Conservation (phyloP, 805 yeast species). For the Ogataea zsoltii region DNA sequence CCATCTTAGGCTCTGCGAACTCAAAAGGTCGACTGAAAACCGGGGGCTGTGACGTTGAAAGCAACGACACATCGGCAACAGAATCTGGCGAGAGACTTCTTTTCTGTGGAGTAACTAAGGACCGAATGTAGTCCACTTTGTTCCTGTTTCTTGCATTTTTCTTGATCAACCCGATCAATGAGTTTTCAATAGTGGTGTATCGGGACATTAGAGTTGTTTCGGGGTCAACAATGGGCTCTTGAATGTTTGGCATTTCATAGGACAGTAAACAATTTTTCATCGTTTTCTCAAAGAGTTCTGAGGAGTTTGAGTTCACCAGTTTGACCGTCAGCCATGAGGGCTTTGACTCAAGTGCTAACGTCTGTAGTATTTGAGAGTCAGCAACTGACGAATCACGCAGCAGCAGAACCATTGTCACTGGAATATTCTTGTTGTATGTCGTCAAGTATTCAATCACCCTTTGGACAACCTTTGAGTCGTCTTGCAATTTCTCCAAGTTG, state of each 20-base stretch:
- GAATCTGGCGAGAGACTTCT: slow-evolving; percentile 3
- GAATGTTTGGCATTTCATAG: slow-evolving; percentile 1
- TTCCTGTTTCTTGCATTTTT: slow-evolving; percentile 9
- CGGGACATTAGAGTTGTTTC: slow-evolving; percentile 20
- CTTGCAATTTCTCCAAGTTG: slow-evolving; percentile 15
- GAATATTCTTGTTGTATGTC: slow-evolving; percentile 11
- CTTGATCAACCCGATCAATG: slow-evolving; percentile 14
- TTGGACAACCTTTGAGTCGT: slow-evolving; percentile 19
- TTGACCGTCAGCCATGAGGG: slow-evolving; percentile 12
- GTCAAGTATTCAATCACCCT: slow-evolving; percentile 25
- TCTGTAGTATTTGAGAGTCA: not conserved
- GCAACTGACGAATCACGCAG: slow-evolving; percentile 3
- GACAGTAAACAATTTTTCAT: slow-evolving; percentile 1
- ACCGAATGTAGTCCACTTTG: slow-evolving; percentile 14
- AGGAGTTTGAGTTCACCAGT: not conserved
- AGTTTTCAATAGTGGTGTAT: slow-evolving; percentile 18
- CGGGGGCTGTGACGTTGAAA: slow-evolving; percentile 10
- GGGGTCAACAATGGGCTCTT: slow-evolving; percentile 8
- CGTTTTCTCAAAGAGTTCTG: not conserved
- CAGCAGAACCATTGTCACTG: slow-evolving; percentile 18
- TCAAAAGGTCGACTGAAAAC: slow-evolving; percentile 11
- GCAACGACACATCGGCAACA: slow-evolving; percentile 12
- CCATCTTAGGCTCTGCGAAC: slow-evolving; percentile 7
- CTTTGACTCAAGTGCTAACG: not conserved
- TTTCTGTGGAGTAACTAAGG: slow-evolving; percentile 11